Percentiles rank a stretch among this genome's conserved stretches.
Conservation (phyloP, 2,329 filamentous ascomycete genomes). For the Diaporthe longicolla region DNA sequence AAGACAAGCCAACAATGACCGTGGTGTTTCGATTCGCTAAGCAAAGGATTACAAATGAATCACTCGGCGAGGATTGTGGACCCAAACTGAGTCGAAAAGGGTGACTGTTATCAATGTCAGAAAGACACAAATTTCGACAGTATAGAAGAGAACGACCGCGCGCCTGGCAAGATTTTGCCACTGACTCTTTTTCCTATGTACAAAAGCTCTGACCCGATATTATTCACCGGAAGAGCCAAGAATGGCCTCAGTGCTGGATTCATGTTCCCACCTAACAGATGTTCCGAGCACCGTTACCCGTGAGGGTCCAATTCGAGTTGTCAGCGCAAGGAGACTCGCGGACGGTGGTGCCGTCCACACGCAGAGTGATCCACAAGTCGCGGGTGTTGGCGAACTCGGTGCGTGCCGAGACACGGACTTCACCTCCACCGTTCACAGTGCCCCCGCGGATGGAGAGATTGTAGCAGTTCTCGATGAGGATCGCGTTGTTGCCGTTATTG, state of each 20-base stretch:
- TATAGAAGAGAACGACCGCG: not conserved
- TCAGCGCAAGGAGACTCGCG: conserved; percentile 68
- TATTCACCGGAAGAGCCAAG: conserved; percentile 2
- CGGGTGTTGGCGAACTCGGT: conserved; percentile 67
- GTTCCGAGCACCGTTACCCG: conserved; percentile 59
- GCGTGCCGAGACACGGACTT: conserved; percentile 67
- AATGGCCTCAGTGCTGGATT: not conserved
- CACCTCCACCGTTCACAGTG: conserved; percentile 67
- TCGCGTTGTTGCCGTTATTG: conserved; percentile 68
- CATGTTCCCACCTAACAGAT: conserved; percentile 53
- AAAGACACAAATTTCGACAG: not conserved
- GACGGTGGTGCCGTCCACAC: conserved; percentile 65
- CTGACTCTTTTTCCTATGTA: not conserved
- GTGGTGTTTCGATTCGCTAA: not conserved
- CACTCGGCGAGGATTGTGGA: not conserved
- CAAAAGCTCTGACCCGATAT: not conserved
- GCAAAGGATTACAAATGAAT: not conserved
- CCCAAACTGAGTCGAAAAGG: not conserved
- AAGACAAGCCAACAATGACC: not conserved
- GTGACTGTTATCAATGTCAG: not conserved
- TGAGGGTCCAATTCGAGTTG: conserved; percentile 65
- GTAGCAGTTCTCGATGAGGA: conserved; percentile 73
- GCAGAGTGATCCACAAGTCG: conserved; percentile 64
- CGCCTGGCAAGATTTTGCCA: not conserved
- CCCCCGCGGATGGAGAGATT: conserved; percentile 65